phyloP scores from a whole-genome alignment of 306 rosid species.

The Rosa multiflora region DNA sequence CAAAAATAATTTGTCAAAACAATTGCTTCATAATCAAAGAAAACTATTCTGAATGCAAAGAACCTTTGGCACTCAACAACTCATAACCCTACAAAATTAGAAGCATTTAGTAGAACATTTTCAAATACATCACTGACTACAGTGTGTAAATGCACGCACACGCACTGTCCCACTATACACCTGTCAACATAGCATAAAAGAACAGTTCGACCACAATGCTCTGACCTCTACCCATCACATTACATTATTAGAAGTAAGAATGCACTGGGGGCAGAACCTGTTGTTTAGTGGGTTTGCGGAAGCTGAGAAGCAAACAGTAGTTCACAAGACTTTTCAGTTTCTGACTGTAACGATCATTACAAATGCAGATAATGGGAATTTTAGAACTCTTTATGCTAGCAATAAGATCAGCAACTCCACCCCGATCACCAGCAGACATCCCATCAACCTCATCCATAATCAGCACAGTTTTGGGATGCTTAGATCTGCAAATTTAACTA shows the following conservation, averaged over 20 bases:
- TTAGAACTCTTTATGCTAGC: constrained; percentile 86
- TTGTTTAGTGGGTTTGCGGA: constrained; percentile 89
- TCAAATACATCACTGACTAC: neutral
- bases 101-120: neutral
- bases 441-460: constrained; percentile 99
- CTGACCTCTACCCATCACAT: too few species aligned
- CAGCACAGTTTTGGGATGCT: constrained; percentile 72
- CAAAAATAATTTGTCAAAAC: neutral
- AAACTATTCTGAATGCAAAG: neutral
- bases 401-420: constrained; percentile 96
- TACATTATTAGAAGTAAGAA: neutral
- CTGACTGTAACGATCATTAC: constrained; percentile 98
- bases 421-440: constrained; percentile 99
- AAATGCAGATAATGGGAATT: constrained; percentile 95
- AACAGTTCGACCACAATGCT: neutral
- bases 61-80: neutral
- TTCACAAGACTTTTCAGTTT: constrained; percentile 92
- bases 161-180: neutral
- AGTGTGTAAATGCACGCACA: neutral
- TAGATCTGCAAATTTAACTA: constrained; percentile 54
- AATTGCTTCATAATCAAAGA: neutral
- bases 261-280: constrained; percentile 55
- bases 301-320: constrained; percentile 88
- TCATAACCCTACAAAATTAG: neutral
- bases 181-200: neutral